Percentiles rank a stretch among this genome's conserved stretches.
Conservation (phyloP, 2,329 filamentous ascomycete genomes). For the Neocucurbitaria cava region DNA sequence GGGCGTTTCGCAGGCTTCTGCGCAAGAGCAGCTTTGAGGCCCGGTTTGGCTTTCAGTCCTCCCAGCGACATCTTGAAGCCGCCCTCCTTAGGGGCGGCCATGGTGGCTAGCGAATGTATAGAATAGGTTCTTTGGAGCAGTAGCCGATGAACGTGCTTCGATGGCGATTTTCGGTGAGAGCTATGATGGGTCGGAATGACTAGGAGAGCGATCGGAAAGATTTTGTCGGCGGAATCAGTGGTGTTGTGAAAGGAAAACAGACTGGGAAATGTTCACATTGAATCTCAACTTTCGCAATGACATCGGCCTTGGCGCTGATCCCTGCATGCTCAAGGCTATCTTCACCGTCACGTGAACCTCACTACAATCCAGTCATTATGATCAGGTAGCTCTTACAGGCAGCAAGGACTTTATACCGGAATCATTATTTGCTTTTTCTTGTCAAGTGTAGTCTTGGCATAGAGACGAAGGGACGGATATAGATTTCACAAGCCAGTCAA, state of each 20-base stretch:
- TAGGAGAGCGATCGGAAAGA: not conserved
- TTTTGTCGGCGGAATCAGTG: not conserved
- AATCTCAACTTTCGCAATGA: conserved; percentile 29
- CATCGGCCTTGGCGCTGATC: conserved; percentile 28
- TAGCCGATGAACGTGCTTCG: not conserved
- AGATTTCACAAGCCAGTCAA: too few relatives aligned
- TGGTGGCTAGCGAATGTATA: conserved; percentile 29
- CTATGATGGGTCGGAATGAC: not conserved
- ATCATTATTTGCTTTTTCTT: too few relatives aligned
- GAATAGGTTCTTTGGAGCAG: not conserved
- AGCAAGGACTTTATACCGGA: too few relatives aligned
- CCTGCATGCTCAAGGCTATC: not conserved
- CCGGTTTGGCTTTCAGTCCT: conserved; percentile 36
- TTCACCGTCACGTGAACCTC: not conserved
- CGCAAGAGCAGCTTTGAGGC: conserved; percentile 25
- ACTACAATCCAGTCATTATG: too few relatives aligned
- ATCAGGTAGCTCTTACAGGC: too few relatives aligned
- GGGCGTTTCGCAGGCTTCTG: conserved; percentile 34
- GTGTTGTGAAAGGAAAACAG: not conserved
- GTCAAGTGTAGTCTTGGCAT: too few relatives aligned
- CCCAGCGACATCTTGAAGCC: conserved; percentile 48
- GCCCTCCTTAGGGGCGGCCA: conserved; percentile 39
- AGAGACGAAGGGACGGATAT: too few relatives aligned
- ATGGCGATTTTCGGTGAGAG: not conserved
- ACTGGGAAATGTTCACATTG: conserved; percentile 5